These are phyloP conservation scores for Chaetothyriales sp. DNA, from an alignment of 2,329 filamentous ascomycete species.

Conservation along the genomic window DNA sequence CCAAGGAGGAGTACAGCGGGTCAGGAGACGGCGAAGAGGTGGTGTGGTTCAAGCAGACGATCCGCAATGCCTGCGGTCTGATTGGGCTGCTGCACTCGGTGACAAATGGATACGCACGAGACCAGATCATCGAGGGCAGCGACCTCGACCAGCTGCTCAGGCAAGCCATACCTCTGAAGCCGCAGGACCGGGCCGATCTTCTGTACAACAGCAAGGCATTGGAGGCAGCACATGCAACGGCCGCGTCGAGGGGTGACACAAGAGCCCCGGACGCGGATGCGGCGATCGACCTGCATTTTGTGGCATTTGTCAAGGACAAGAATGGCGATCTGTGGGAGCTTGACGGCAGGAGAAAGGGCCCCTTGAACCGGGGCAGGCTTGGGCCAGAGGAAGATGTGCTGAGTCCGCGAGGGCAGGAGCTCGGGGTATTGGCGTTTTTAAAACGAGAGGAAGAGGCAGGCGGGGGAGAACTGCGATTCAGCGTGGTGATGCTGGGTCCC, in stretches of 20 bases:
- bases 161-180: constrained; percentile 54
- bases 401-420: constrained; percentile 56
- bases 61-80: constrained; percentile 80
- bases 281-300: constrained; percentile 84
- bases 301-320: constrained; percentile 71
- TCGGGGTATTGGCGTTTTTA: constrained; percentile 51
- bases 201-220: constrained; percentile 63
- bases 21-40: constrained; percentile 58
- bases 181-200: constrained; percentile 51
- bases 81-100: constrained; percentile 78
- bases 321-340: constrained; percentile 66
- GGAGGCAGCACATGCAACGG: constrained; percentile 62
- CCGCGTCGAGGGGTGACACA: constrained; percentile 65
- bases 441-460: constrained; percentile 41
- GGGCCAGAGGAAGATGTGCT: constrained; percentile 52
- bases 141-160: constrained; percentile 44
- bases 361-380: constrained; percentile 51
- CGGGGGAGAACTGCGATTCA: constrained; percentile 44
- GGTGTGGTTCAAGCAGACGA: constrained; percentile 89
- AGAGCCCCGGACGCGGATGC: constrained; percentile 61
- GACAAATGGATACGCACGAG: constrained; percentile 56
- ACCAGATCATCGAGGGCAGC: constrained; percentile 40
- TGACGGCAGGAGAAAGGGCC: constrained; percentile 59
- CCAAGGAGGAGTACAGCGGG: constrained; percentile 48
- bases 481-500: constrained; percentile 45